Conservation (phyloP, 768 basidiomycete species). For the Macrolepiota dolichaula region DNA sequence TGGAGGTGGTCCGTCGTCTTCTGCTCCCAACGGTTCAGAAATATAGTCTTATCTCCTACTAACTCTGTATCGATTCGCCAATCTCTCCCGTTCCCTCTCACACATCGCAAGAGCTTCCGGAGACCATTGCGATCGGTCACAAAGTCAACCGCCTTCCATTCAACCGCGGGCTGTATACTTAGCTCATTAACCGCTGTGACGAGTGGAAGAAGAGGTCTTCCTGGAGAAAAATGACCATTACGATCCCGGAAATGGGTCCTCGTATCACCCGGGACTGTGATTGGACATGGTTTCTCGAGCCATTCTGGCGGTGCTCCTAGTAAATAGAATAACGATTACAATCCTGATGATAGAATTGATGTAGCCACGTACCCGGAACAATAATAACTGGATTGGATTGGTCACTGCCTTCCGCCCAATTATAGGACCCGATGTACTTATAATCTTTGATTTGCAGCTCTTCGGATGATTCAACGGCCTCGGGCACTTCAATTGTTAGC, state of each 20-base stretch:
- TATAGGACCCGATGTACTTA: conserved; percentile 51
- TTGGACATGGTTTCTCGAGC: conserved; percentile 45
- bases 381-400: conserved; percentile 44
- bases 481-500: conserved; percentile 23
- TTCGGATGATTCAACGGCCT: conserved; percentile 17
- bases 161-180: conserved; percentile 28
- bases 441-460: conserved; percentile 33
- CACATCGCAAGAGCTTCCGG: conserved; percentile 61
- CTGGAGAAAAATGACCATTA: conserved; percentile 43
- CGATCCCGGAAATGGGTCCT: conserved; percentile 55
- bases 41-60: conserved; percentile 52
- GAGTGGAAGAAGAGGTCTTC: conserved; percentile 45
- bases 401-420: conserved; percentile 36
- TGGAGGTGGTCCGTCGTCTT: conserved; percentile 27
- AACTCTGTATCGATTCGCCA: conserved; percentile 74
- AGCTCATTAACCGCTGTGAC: conserved; percentile 51
- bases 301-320: conserved; percentile 61
- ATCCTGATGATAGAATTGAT: background rate
- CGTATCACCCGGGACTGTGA: conserved; percentile 49
- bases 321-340: background rate
- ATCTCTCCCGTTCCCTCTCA: conserved; percentile 30
- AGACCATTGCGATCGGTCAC: conserved; percentile 67
- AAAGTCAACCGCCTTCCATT: conserved; percentile 41
- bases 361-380: conserved; percentile 35
- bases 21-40: conserved; percentile 60